A percentile compares a stretch with the other conserved stretches of the same genome.
phyloP scores from a whole-genome alignment of 495 filamentous ascomycete genomes.

The Talaromyces ruber region DNA sequence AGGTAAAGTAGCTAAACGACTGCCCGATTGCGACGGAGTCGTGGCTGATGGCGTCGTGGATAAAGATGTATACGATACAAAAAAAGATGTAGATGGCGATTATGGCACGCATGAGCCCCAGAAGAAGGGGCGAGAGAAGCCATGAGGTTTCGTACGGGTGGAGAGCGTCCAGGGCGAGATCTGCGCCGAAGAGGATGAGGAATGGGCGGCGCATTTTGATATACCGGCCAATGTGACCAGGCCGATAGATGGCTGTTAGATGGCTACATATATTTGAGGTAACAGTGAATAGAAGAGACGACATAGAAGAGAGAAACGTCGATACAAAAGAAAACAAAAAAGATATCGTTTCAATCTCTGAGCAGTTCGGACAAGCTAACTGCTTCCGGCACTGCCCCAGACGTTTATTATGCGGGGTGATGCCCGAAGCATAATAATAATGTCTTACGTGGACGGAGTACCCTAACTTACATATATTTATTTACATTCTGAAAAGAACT shows the following conservation, averaged over 20 bases:
- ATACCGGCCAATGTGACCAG: background rate
- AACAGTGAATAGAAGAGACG: too few species aligned
- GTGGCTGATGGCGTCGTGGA: slow-evolving; percentile 39
- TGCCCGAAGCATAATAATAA: background rate
- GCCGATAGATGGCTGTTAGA: background rate
- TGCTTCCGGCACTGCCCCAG: background rate
- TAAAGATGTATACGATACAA: slow-evolving; percentile 60
- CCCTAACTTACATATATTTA: too few species aligned
- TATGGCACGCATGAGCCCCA: slow-evolving; percentile 47
- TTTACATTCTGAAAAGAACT: too few species aligned
- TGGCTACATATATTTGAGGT: background rate
- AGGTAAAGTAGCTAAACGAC: slow-evolving; percentile 74
- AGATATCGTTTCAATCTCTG: background rate
- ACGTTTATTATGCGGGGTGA: background rate
- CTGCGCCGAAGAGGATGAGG: slow-evolving; percentile 18
- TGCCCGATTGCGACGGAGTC: slow-evolving; percentile 30
- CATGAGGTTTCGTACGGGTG: slow-evolving; percentile 70
- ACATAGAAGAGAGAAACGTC: background rate
- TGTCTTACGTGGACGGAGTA: too few species aligned
- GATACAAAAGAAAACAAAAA: background rate
- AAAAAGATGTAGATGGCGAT: slow-evolving; percentile 37
- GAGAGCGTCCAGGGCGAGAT: slow-evolving; percentile 42
- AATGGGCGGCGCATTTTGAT: slow-evolving; percentile 13
- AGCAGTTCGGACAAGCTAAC: background rate
- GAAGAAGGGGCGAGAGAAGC: slow-evolving; percentile 55